phyloP scores from a whole-genome alignment of 1,139 yeast species.

The Pichia sp. region DNA sequence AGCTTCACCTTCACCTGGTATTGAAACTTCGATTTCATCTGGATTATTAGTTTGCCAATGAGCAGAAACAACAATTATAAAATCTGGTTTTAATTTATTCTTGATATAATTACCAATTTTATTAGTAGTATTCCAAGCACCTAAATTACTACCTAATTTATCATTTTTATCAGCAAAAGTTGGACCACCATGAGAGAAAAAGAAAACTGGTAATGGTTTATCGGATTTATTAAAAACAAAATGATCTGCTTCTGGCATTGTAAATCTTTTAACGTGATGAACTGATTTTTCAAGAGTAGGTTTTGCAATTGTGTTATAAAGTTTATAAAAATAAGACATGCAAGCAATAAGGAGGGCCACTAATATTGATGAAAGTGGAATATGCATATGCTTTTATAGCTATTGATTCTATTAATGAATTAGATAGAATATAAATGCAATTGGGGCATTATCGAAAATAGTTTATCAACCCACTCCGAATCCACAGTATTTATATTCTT shows the following conservation, averaged over 20 bases:
- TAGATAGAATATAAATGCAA: not conserved
- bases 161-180: conserved; percentile 52
- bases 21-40: conserved; percentile 43
- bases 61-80: conserved; percentile 60
- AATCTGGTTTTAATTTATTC: conserved; percentile 50
- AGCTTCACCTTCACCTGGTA: conserved; percentile 34
- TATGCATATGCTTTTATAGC: conserved; percentile 1
- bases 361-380: conserved; percentile 2
- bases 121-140: conserved; percentile 52
- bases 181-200: conserved; percentile 77
- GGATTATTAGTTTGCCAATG: conserved; percentile 59
- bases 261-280: conserved; percentile 10
- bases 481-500: too few relatives aligned
- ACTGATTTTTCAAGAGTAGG: conserved; percentile 4
- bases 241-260: conserved; percentile 16
- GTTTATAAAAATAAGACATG: conserved; percentile 17
- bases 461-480: too few relatives aligned
- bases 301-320: conserved; percentile 9
- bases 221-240: conserved; percentile 19
- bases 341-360: conserved; percentile 9
- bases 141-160: conserved; percentile 40
- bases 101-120: conserved; percentile 47
- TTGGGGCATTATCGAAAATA: too few relatives aligned
- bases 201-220: conserved; percentile 46
- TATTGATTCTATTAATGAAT: too few relatives aligned